These are phyloP conservation scores for Hypoxylon sp. DNA, from an alignment of 2,329 filamentous ascomycete genomes.

Conservation along the genomic window DNA sequence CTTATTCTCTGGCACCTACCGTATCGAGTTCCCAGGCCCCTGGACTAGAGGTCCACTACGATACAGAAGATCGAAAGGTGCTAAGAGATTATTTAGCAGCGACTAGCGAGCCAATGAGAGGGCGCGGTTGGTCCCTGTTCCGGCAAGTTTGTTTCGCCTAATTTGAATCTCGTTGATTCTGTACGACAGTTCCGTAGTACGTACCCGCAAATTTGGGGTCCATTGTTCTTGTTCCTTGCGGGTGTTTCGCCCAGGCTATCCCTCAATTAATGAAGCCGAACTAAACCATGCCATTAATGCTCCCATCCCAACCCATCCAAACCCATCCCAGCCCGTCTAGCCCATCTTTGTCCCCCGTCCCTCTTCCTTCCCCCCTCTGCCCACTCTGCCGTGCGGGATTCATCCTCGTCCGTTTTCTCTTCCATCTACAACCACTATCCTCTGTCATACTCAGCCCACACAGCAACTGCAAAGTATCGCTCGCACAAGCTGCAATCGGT, in stretches of 20 bases:
- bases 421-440: constrained; percentile 18
- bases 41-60: constrained; percentile 14
- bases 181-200: constrained; percentile 33
- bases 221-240: constrained; percentile 32
- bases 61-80: constrained; percentile 26
- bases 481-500: constrained; percentile 42
- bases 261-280: constrained; percentile 45
- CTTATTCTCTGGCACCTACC: constrained; percentile 24
- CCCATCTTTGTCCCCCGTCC: constrained; percentile 14
- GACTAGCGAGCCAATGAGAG: constrained; percentile 43
- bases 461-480: constrained; percentile 33
- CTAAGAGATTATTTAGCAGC: constrained; percentile 40
- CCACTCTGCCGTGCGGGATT: constrained; percentile 28
- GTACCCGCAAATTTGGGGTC: constrained; percentile 28
- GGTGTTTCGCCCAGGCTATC: constrained; percentile 43
- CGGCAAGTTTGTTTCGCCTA: constrained; percentile 42
- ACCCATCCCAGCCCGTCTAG: not conserved
- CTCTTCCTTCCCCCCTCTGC: constrained; percentile 23
- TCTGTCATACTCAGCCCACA: constrained; percentile 25
- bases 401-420: constrained; percentile 35
- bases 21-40: constrained; percentile 25
- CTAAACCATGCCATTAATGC: constrained; percentile 34
- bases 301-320: constrained; percentile 17
- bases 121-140: constrained; percentile 10
- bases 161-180: constrained; percentile 34